A percentile compares a stretch with the other conserved stretches of the same genome.
These are phyloP conservation scores for Tulasnella sp. DNA, from an alignment of 768 basidiomycete genomes.

Conservation along the genomic window DNA sequence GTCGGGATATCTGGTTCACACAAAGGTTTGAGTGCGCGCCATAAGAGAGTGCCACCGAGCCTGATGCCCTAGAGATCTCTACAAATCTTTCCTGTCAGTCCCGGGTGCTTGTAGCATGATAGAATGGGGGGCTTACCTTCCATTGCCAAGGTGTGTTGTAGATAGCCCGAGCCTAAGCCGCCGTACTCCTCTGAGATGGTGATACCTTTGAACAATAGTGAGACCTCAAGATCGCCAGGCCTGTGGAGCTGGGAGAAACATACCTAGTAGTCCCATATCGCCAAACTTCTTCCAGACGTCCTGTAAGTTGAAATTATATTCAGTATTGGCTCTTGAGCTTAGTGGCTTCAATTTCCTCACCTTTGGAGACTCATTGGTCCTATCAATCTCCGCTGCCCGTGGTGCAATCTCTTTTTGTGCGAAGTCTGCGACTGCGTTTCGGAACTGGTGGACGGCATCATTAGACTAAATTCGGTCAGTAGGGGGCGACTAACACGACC, in stretches of 20 bases:
- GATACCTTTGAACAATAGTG: conserved; percentile 23
- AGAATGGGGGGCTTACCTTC: conserved; percentile 39
- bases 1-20: conserved; percentile 70
- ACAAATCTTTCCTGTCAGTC: not conserved
- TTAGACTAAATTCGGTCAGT: not conserved
- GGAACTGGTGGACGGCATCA: conserved; percentile 43
- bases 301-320: conserved; percentile 33
- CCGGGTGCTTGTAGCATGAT: not conserved
- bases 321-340: conserved; percentile 6
- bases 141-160: conserved; percentile 87
- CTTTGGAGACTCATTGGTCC: conserved; percentile 65
- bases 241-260: conserved; percentile 24
- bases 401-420: conserved; percentile 78
- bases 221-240: not conserved
- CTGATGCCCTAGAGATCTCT: conserved; percentile 76
- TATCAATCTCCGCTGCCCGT: conserved; percentile 75
- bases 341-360: conserved; percentile 29
- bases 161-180: conserved; percentile 75
- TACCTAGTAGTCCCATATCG: conserved; percentile 82
- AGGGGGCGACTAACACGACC: conserved; percentile 16
- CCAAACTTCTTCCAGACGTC: conserved; percentile 84
- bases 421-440: conserved; percentile 67
- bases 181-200: conserved; percentile 72
- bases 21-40: conserved; percentile 89
- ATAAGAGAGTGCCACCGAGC: conserved; percentile 84